Percentiles rank a stretch among this genome's conserved stretches.
These are phyloP conservation scores for Boletellus sp. DNA, from an alignment of 1,284 basidiomycete genomes.

Conservation along the genomic window DNA sequence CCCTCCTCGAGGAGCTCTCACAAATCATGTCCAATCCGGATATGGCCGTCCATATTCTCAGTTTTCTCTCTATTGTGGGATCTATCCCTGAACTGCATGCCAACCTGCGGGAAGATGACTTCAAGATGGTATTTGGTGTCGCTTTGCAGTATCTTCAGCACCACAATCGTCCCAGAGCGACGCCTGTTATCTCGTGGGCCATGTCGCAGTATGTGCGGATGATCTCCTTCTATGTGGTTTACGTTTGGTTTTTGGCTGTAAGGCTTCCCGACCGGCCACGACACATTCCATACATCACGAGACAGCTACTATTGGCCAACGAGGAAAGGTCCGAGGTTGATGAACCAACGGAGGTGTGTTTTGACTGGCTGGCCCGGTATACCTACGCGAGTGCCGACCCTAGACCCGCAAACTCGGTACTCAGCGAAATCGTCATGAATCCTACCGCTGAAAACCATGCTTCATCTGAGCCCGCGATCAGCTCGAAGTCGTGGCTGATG, in stretches of 20 bases:
- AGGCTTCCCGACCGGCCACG: conserved; percentile 81
- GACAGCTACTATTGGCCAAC: conserved; percentile 86
- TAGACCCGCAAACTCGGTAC: conserved; percentile 76
- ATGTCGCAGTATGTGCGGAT: conserved; percentile 94
- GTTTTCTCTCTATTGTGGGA: conserved; percentile 86
- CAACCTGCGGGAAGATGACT: conserved; percentile 93
- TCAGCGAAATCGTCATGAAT: conserved; percentile 72
- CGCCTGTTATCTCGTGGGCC: conserved; percentile 74
- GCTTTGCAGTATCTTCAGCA: conserved; percentile 93
- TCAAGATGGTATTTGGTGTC: conserved; percentile 92
- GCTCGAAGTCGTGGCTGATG: conserved; percentile 82
- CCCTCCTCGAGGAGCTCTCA: conserved; percentile 85
- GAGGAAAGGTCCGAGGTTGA: conserved; percentile 75
- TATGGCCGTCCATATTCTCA: conserved; percentile 94
- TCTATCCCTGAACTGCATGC: conserved; percentile 78
- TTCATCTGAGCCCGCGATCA: conserved; percentile 39
- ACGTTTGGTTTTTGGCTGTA: conserved; percentile 92
- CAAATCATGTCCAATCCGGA: conserved; percentile 94
- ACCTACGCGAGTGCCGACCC: conserved; percentile 94
- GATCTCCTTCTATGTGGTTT: conserved; percentile 91
- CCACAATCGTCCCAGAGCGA: conserved; percentile 70
- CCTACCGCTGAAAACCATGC: conserved; percentile 33
- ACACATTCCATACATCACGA: conserved; percentile 85
- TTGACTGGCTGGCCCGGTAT: conserved; percentile 96
- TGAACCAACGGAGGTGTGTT: conserved; percentile 92